phyloP scores from a whole-genome alignment of 2,329 filamentous ascomycete species.

The Aspergillus melleus region DNA sequence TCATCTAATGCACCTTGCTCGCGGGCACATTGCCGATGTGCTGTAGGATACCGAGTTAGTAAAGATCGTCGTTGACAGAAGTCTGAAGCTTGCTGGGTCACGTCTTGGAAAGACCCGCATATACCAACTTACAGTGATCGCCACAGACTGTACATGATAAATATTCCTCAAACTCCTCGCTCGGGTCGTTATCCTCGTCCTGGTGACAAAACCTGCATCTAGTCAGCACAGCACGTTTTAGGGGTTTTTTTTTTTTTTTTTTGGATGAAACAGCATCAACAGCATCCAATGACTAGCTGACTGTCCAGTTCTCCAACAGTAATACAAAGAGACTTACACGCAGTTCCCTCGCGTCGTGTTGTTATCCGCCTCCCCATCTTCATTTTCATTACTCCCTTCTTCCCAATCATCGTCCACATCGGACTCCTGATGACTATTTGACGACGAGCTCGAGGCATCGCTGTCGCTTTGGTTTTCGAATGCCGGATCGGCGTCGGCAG shows the following conservation, averaged over 20 bases:
- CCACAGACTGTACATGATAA: slow-evolving; percentile 75
- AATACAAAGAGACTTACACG: slow-evolving; percentile 52
- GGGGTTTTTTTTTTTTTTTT: too few species aligned
- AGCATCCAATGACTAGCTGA: background rate
- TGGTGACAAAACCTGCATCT: slow-evolving; percentile 72
- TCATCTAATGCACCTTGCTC: slow-evolving; percentile 63
- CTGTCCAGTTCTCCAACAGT: background rate
- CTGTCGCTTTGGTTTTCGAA: slow-evolving; percentile 43
- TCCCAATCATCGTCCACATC: slow-evolving; percentile 56
- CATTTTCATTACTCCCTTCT: slow-evolving; percentile 48
- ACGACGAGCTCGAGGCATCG: slow-evolving; percentile 39
- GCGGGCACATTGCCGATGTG: slow-evolving; percentile 86
- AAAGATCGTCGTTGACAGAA: slow-evolving; percentile 19
- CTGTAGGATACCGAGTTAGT: slow-evolving; percentile 58
- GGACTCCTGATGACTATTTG: slow-evolving; percentile 57
- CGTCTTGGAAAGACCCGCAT: slow-evolving; percentile 23
- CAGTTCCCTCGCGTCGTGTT: slow-evolving; percentile 57
- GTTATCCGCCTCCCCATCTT: slow-evolving; percentile 47
- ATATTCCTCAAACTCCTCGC: slow-evolving; percentile 77
- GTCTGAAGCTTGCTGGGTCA: slow-evolving; percentile 30
- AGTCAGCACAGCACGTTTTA: slow-evolving; percentile 24
- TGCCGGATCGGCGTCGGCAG: slow-evolving; percentile 43
- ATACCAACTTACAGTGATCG: slow-evolving; percentile 69
- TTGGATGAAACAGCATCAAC: background rate
- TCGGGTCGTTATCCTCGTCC: slow-evolving; percentile 79